Evolutionary conservation across 108 stramenopile genomes (phyloP).

Genomic region (Aurantiochytrium sp.): DNA sequence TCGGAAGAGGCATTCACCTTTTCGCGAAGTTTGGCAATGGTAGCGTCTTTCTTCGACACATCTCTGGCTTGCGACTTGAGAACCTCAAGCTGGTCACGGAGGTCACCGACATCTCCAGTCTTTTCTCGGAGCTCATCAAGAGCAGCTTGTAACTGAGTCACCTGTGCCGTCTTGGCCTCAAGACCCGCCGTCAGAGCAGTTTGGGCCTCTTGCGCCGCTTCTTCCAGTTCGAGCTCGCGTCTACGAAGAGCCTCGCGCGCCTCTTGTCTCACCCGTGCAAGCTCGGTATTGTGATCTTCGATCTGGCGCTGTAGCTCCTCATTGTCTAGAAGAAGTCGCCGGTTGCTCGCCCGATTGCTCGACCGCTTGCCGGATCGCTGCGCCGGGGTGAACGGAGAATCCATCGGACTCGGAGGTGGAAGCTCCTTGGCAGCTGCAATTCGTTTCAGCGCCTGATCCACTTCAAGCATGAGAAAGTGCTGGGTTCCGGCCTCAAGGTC

Average conservation of each 20-base stretch:
- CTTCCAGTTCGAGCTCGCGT: not conserved
- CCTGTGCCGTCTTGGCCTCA: not conserved
- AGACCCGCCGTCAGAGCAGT: not conserved
- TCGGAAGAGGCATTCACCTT: not conserved
- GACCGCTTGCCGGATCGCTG: not conserved
- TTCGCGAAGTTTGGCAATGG: not conserved
- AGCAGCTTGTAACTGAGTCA: not conserved
- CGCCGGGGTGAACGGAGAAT: not conserved
- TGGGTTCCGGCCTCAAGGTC: not conserved
- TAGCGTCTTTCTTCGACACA: not conserved
- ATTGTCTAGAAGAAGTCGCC: not conserved
- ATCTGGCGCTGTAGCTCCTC: not conserved
- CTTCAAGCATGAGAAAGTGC: not conserved
- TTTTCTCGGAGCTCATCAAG: not conserved
- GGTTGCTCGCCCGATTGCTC: not conserved
- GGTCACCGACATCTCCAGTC: not conserved
- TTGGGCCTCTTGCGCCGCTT: not conserved
- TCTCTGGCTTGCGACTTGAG: not conserved
- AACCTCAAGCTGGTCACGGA: not conserved
- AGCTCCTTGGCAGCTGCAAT: not conserved
- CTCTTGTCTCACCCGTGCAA: not conserved
- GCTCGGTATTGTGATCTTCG: not conserved
- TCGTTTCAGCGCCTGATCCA: not conserved
- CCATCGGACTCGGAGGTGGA: not conserved
- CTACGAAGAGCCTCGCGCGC: not conserved